Evolutionary conservation across 495 filamentous ascomycete species (phyloP), one percentile per base, ranked within the genome.

Genomic region (Daldinia bambusicola): DNA sequence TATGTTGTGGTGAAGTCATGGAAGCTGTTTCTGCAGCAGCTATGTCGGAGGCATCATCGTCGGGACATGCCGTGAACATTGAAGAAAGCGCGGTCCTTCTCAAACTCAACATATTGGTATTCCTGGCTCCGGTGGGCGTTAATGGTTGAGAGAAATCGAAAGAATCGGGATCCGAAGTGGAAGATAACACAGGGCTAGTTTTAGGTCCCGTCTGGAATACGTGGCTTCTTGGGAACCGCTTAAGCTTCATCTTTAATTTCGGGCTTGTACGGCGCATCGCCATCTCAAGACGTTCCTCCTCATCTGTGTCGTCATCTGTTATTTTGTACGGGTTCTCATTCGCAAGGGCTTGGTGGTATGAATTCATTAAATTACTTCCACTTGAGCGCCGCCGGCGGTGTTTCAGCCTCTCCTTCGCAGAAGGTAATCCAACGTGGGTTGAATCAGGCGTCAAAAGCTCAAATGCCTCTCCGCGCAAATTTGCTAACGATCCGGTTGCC

Each of bases 221-320:
- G 16, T 79, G 65, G 6, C 66, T 51, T 67, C 63, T 81, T 0
- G 71, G 57, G 32, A 76, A 71, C 57, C 68, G 69, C 60, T 76
- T 80, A 38, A 79, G 63, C 32, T 67, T 79, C 12, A 77, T 70
- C 53, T 74, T 76, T 16, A 60, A 71, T 38, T 61, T 76, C 16
- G 18, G 61, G 10, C 58, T 52, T 34, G 59, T 30, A 48, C 74
- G 68, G 1, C 61, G 62, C 61, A 72, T 70, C 13, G 75, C 63
- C 62, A 82, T 79, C 67, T 83, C 82, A 3, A 83, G 72, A 9
- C 77, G 72, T 45, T 82, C 81, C 20, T 82, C 82, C 16, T 81
- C 79, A 26, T 83, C 81, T 7, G 80, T 78, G 20, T 78, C 76
- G 14, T 79, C 75, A 37, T 81, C 80, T 5, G 78, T 79, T 40